A percentile compares a stretch with the other conserved stretches of the same genome.
phyloP scores from a whole-genome alignment of 345 rosid genomes.

The Excoecaria agallocha region DNA sequence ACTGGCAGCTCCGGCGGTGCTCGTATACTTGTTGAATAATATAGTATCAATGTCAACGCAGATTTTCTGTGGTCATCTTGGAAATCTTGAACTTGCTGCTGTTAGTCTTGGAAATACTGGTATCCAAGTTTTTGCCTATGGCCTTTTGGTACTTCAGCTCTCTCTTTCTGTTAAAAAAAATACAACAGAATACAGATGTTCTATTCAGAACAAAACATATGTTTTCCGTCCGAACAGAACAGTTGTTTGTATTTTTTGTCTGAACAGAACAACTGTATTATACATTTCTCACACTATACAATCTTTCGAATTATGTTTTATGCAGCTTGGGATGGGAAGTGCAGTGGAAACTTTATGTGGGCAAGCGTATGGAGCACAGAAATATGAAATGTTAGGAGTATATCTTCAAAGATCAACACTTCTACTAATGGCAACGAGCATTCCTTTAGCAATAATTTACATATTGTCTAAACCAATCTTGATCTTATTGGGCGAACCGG shows the following conservation, averaged over 20 bases:
- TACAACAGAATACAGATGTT: too few relatives aligned
- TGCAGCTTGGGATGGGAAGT: conserved; percentile 48
- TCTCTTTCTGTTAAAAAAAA: neutral
- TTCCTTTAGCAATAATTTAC: conserved; percentile 12
- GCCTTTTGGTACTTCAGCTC: conserved; percentile 12
- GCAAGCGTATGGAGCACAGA: conserved; percentile 25
- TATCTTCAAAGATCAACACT: conserved; percentile 21
- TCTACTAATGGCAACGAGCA: conserved; percentile 9
- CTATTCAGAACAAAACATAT: too few relatives aligned
- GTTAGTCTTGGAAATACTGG: conserved; percentile 24
- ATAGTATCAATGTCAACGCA: conserved; percentile 22
- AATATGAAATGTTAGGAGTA: conserved; percentile 19
- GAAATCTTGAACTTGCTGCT: conserved; percentile 29
- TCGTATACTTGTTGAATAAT: conserved; percentile 26
- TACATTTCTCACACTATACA: too few relatives aligned
- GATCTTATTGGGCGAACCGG: conserved; percentile 17
- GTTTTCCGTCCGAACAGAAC: too few relatives aligned
- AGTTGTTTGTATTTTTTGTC: too few relatives aligned
- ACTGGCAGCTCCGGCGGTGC: conserved; percentile 22
- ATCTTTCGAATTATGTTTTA: neutral
- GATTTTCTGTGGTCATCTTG: conserved; percentile 24
- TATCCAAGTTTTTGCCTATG: conserved; percentile 26
- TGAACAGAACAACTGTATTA: too few relatives aligned
- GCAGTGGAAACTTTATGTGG: conserved; percentile 30
- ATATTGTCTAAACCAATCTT: conserved; percentile 15